A percentile compares a stretch with the other conserved stretches of the same genome.
phyloP scores from a whole-genome alignment of 345 rosid genomes.

The Lepidium didymum region DNA sequence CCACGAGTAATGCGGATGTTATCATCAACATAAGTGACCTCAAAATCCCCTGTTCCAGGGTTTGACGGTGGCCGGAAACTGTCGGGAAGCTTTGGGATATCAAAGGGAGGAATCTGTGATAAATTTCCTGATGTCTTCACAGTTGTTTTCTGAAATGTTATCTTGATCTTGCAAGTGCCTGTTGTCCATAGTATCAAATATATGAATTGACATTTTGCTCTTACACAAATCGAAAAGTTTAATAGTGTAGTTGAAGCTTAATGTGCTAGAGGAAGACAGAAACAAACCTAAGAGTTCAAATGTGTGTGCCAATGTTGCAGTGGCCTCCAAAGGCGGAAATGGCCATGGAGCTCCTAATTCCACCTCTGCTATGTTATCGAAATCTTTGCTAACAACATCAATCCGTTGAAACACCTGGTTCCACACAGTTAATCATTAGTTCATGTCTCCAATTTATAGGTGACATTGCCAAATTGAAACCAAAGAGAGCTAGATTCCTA shows the following conservation, averaged over 20 bases:
- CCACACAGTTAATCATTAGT: background rate
- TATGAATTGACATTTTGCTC: background rate
- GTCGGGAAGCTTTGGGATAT: slow-evolving; percentile 73
- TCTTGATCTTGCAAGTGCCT: slow-evolving; percentile 77
- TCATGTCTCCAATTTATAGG: background rate
- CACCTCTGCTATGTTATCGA: slow-evolving; percentile 82
- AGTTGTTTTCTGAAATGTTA: slow-evolving; percentile 71
- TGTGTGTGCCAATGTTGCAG: slow-evolving; percentile 86
- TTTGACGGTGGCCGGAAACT: slow-evolving; percentile 53
- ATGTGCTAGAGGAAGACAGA: background rate
- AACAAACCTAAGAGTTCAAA: slow-evolving; percentile 70
- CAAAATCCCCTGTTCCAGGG: slow-evolving; percentile 68
- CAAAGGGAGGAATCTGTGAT: slow-evolving; percentile 69
- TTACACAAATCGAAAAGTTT: background rate
- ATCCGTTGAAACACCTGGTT: slow-evolving; percentile 86
- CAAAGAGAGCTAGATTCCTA: background rate
- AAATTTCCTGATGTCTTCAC: slow-evolving; percentile 65
- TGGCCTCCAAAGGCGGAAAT: slow-evolving; percentile 57
- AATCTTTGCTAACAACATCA: slow-evolving; percentile 75
- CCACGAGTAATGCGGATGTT: slow-evolving; percentile 78
- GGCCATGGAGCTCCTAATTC: slow-evolving; percentile 94
- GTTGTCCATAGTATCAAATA: background rate
- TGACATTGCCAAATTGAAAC: background rate
- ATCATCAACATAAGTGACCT: slow-evolving; percentile 69
- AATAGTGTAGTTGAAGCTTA: background rate